Evolutionary conservation across 2,329 filamentous ascomycete genomes (phyloP), one percentile per base, ranked within the genome.

Genomic region (Venturiaceae sp.): DNA sequence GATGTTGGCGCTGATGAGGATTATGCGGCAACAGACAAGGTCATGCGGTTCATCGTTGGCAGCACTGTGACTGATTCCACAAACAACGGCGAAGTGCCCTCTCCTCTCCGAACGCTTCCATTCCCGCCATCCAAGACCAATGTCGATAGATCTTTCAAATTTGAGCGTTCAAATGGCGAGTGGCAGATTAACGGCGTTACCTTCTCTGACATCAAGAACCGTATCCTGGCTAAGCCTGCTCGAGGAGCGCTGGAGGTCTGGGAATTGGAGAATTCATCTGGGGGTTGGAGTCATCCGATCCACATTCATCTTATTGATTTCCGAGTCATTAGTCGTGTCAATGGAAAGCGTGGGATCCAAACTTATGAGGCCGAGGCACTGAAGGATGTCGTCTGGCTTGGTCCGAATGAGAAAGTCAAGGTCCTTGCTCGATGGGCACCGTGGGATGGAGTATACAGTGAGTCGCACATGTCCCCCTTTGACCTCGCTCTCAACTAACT

Each of bases 231-330:
- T 32, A 64, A 65, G 57, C 69, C 70, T 9, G 56, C 60, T n/a
- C 65, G 69, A 21, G 71, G 71, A 8, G 59, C 63, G 5, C 66
- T 69, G 19, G 71, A 73, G 60, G 66, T 70, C 21, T 73, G 71
- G 71, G 63, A 66, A 19, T 60, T 73, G 1, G 60, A 74, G 60
- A 82, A 84, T 66, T 71, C 68, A 28, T 73, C 72, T 14, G 79
- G 77, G 16, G 76, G 74, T 28, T 79, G 78, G 66, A 74, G 75
- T 2, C 81, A 83, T 63, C 81, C 63, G 11, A 69, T 79, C 33
- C 82, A 84, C 66, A 76, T 84, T 53, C 82, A 84, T 64, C 72
- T 84, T 1, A 76, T 85, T 53, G 81, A 83, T 63, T 80, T 84
- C 67, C 75, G 78, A 58, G 71, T 84, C 36, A 63, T 83, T 23